Percentiles rank a stretch among this genome's conserved stretches.
These are phyloP conservation scores for Fusarium sterilihyphosum DNA, from an alignment of 2,329 filamentous ascomycete genomes.

Conservation along the genomic window DNA sequence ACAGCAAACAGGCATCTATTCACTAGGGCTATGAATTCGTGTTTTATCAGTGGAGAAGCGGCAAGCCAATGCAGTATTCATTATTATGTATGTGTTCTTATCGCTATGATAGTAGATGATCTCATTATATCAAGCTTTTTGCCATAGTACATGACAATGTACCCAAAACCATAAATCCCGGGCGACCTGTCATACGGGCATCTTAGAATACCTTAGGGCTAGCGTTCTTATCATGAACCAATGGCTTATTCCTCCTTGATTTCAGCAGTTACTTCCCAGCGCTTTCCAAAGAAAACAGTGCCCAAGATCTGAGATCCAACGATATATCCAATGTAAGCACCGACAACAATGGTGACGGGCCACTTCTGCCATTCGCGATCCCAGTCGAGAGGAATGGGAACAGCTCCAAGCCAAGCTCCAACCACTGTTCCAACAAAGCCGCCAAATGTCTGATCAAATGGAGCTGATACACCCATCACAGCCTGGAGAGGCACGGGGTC, in stretches of 20 bases:
- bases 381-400: slow-evolving; percentile 97
- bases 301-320: slow-evolving; percentile 73
- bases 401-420: slow-evolving; percentile 91
- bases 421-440: slow-evolving; percentile 79
- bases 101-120: not conserved
- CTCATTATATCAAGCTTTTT: not conserved
- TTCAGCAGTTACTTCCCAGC: slow-evolving; percentile 45
- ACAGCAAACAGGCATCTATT: not conserved
- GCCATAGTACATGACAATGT: not conserved
- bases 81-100: not conserved
- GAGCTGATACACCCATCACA: slow-evolving; percentile 72
- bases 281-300: slow-evolving; percentile 58
- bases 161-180: not conserved
- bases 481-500: slow-evolving; percentile 76
- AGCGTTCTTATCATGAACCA: not conserved
- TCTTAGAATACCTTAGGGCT: no score
- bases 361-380: slow-evolving; percentile 99
- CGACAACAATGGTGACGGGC: slow-evolving; percentile 90
- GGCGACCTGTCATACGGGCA: not conserved
- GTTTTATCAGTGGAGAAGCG: not conserved
- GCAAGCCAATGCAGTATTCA: not conserved
- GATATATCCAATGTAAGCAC: slow-evolving; percentile 81
- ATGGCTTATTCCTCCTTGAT: slow-evolving; percentile 44
- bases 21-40: no score
- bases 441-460: slow-evolving; percentile 87